Percentiles rank a stretch among this genome's conserved stretches.
These are phyloP conservation scores for Colletotrichum musae DNA, from an alignment of 2,329 filamentous ascomycete species.

Conservation along the genomic window DNA sequence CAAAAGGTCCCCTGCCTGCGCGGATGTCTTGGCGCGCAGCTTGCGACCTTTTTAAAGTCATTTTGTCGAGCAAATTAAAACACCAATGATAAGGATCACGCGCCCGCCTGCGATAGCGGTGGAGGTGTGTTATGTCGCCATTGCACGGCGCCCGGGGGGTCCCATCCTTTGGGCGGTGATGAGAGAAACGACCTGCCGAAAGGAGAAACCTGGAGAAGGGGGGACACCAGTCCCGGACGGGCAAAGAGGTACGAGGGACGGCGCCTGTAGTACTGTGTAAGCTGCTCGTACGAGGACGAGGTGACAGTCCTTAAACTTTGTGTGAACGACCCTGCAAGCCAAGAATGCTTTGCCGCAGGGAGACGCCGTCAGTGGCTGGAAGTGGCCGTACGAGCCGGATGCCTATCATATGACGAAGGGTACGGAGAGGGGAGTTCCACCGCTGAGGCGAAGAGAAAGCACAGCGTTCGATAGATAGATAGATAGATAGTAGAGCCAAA, in stretches of 20 bases:
- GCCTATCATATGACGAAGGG: too few relatives aligned
- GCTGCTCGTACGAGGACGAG: conserved; percentile 19
- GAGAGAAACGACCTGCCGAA: conserved; percentile 29
- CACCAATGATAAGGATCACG: conserved; percentile 5
- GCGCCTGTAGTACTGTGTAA: neutral
- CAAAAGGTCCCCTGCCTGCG: neutral
- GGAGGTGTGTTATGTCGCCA: conserved; percentile 17
- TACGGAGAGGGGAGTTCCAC: too few relatives aligned
- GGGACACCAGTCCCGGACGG: conserved; percentile 3
- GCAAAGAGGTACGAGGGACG: neutral
- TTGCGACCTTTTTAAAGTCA: conserved; percentile 1
- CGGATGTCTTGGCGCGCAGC: conserved; percentile 22
- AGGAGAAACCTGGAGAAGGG: conserved; percentile 29
- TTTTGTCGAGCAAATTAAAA: conserved; percentile 12
- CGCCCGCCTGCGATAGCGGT: conserved; percentile 24
- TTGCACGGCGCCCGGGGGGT: neutral
- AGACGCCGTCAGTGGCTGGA: neutral
- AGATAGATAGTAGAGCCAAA: too few relatives aligned
- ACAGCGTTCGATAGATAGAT: too few relatives aligned
- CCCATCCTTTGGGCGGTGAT: conserved; percentile 1
- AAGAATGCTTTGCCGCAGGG: conserved; percentile 18
- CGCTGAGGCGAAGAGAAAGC: too few relatives aligned
- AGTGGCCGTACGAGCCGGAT: neutral
- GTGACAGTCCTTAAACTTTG: neutral
- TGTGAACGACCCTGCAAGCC: conserved; percentile 12